phyloP scores from a whole-genome alignment of 2,329 filamentous ascomycete species.

The Trichoderma lentiforme region DNA sequence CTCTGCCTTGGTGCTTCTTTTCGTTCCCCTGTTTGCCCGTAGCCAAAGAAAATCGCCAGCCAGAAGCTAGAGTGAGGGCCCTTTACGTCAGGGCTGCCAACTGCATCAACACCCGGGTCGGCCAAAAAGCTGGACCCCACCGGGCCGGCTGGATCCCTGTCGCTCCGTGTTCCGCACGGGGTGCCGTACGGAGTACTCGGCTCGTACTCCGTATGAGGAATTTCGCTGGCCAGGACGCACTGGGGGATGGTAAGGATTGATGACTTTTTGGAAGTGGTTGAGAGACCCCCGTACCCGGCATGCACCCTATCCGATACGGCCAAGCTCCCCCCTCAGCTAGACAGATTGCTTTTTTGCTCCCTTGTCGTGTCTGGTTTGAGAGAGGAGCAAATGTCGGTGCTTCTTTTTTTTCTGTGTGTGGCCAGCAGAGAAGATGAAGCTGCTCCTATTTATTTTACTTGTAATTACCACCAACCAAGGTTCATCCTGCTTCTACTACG shows the following conservation, averaged over 20 bases:
- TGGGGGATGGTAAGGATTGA: not conserved
- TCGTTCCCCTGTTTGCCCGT: not conserved
- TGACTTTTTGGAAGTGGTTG: not conserved
- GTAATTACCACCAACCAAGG: not conserved
- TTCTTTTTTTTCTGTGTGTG: not conserved
- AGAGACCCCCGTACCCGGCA: not conserved
- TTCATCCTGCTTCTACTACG: not conserved
- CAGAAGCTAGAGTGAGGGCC: not conserved
- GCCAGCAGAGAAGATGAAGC: not conserved
- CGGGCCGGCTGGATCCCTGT: slow-evolving; percentile 15
- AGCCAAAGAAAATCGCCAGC: not conserved
- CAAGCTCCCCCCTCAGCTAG: slow-evolving; percentile 2
- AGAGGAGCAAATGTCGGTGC: not conserved
- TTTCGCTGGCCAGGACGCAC: not conserved
- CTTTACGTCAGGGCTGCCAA: slow-evolving; percentile 19
- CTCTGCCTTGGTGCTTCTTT: not conserved
- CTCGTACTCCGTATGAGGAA: slow-evolving; percentile 15
- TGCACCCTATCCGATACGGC: slow-evolving; percentile 11
- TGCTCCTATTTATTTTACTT: not conserved
- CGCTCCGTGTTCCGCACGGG: slow-evolving; percentile 16
- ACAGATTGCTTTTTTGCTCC: not conserved
- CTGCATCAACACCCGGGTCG: slow-evolving; percentile 19
- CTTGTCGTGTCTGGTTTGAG: not conserved
- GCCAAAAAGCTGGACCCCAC: slow-evolving; percentile 14
- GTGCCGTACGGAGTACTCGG: slow-evolving; percentile 18